Evolutionary conservation across 768 basidiomycete genomes (phyloP), one percentile per base, ranked within the genome.

Genomic region (Suillus alpinus): DNA sequence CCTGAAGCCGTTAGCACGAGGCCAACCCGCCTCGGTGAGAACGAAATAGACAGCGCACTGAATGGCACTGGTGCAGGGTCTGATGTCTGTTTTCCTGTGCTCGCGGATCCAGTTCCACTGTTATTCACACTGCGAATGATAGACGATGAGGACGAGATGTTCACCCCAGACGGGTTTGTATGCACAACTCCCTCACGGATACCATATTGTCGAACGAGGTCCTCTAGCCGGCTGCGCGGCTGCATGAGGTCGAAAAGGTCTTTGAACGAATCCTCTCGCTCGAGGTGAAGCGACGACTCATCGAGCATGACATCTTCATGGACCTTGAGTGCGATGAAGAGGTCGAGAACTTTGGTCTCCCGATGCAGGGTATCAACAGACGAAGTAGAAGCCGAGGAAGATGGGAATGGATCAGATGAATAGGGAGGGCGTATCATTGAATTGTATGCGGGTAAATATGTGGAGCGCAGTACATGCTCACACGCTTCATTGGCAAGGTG

Each of bases 391-490:
- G 63, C 66, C 40, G 51, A 71, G 20, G 76, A 69, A 34, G 73
- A 73, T 0, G 90, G 91, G 74, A 92, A 94, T 0, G 92, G 91
- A 65, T 94, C 90, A 49, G 87, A 88, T 4, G 87, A 78, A 73
- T 93, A 92, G 0, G 89, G 89, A 0, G 78, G 68, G 29, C 86
- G 83, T 62, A 94, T 78, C 50, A 88, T 80, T 16, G 79, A 75
- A 26, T 75, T 73, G 69, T 94, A 94, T 0, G 83, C 76, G 7
- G 85, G 82, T 46, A 94, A 77, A 71, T 92, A 92, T 0, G 85
- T 84, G 0, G 87, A 88, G 40, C 92, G 83, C 4, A 94, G 80
- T 62, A 93, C 82, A 65, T 92, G 86, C 91, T 92, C 93, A 73
- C 83, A 90, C 13, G 90, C 88, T 87, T 39, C 39, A 31, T 26